These are phyloP conservation scores for Haematococcus lacustris DNA, from an alignment of 139 green algal species.

Conservation along the genomic window DNA sequence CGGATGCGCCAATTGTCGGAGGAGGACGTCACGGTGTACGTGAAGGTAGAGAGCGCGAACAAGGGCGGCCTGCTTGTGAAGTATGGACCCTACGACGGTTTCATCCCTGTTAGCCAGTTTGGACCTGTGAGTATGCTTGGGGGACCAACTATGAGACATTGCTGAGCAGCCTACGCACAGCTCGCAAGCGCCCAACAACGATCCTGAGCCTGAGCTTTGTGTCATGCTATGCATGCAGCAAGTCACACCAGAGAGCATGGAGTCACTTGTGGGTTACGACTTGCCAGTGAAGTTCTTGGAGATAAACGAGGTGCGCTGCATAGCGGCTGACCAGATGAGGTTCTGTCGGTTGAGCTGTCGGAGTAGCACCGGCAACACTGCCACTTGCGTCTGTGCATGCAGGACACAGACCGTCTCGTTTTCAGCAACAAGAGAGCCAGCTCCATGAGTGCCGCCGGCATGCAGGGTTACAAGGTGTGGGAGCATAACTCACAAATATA, in stretches of 20 bases:
- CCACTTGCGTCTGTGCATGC: too few relatives aligned
- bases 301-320: slow-evolving; percentile 79
- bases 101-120: slow-evolving; percentile 73
- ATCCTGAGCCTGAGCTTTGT: too few relatives aligned
- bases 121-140: slow-evolving; percentile 22
- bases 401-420: slow-evolving; percentile 78
- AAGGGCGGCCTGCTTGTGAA: slow-evolving; percentile 73
- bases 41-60: slow-evolving; percentile 66
- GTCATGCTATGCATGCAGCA: slow-evolving; percentile 28
- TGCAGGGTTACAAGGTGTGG: slow-evolving; percentile 34
- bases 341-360: too few relatives aligned
- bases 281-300: slow-evolving; percentile 92
- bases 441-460: neutral
- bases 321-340: too few relatives aligned
- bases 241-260: slow-evolving; percentile 47
- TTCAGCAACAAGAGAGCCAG: slow-evolving; percentile 65
- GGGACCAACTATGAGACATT: neutral
- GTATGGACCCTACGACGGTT: slow-evolving; percentile 70
- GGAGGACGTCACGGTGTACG: slow-evolving; percentile 75
- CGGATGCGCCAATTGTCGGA: slow-evolving; percentile 67
- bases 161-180: neutral
- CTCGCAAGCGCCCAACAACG: too few relatives aligned
- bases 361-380: too few relatives aligned
- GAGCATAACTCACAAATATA: too few relatives aligned
- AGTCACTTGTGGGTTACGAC: slow-evolving; percentile 64